phyloP scores from a whole-genome alignment of 1,284 basidiomycete genomes.

The Trametes sp. region DNA sequence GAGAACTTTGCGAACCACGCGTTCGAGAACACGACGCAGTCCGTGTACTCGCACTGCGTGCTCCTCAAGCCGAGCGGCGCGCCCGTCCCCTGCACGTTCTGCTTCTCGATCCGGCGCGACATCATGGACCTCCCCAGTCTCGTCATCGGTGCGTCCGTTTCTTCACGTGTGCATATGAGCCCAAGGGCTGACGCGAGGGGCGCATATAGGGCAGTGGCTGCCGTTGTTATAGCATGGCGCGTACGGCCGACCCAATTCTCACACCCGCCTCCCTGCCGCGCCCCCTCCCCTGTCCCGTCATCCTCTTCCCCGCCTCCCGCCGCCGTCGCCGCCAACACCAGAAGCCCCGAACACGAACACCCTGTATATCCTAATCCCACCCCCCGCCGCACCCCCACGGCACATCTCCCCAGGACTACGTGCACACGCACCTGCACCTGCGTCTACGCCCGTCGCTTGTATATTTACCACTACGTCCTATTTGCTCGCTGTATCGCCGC shows the following conservation, averaged over 20 bases:
- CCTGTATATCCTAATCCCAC: neutral
- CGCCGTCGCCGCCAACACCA: neutral
- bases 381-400: neutral
- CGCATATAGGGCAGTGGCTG: conserved; percentile 74
- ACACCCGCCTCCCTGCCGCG: neutral
- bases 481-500: neutral
- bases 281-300: neutral
- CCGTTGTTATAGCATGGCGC: conserved; percentile 62
- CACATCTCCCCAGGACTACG: too few species aligned
- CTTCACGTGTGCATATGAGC: conserved; percentile 5
- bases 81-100: conserved; percentile 88
- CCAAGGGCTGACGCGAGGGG: neutral
- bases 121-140: conserved; percentile 88
- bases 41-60: conserved; percentile 92
- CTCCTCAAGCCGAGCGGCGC: conserved; percentile 85
- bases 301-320: neutral
- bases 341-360: neutral
- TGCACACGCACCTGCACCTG: neutral
- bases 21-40: conserved; percentile 94
- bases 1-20: conserved; percentile 95
- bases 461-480: neutral
- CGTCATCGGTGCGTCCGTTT: conserved; percentile 70
- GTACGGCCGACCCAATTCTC: conserved; percentile 1
- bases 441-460: neutral
- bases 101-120: conserved; percentile 92